phyloP scores from a whole-genome alignment of 805 yeast species.

The Wickerhamia fluorescens region DNA sequence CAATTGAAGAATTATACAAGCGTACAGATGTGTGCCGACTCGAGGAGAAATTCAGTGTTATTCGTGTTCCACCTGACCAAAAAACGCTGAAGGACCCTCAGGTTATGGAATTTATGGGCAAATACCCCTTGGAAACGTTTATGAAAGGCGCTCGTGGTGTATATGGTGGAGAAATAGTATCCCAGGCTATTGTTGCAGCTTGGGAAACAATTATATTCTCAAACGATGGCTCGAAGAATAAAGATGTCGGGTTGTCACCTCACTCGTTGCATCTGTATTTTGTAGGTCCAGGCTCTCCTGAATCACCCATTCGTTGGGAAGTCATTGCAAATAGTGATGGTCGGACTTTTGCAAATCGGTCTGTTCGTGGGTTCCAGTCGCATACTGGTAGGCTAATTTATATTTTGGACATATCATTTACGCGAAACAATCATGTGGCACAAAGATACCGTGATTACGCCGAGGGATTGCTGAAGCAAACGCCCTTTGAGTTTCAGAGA shows the following conservation, averaged over 20 bases:
- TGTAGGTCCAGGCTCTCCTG: conserved; percentile 17
- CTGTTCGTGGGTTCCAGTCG: conserved; percentile 17
- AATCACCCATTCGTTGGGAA: conserved; percentile 18
- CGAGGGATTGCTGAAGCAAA: neutral
- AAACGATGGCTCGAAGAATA: conserved; percentile 13
- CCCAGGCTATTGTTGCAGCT: conserved; percentile 20
- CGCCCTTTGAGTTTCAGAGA: conserved; percentile 5
- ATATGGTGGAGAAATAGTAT: conserved; percentile 23
- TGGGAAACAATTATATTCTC: too few relatives aligned
- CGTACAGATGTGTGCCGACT: conserved; percentile 2
- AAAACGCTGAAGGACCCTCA: too few relatives aligned
- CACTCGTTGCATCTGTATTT: conserved; percentile 23
- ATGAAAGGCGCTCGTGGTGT: conserved; percentile 17
- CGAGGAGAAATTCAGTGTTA: conserved; percentile 6
- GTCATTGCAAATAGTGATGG: conserved; percentile 17
- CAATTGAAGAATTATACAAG: neutral
- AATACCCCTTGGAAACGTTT: conserved; percentile 19
- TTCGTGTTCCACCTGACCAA: too few relatives aligned
- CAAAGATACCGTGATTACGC: conserved; percentile 1
- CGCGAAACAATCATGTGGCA: conserved; percentile 11
- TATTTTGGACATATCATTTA: conserved; percentile 16
- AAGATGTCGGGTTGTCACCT: conserved; percentile 14
- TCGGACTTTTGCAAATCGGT: conserved; percentile 16
- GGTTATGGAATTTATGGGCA: conserved; percentile 15
- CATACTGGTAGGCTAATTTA: conserved; percentile 14